A percentile compares a stretch with the other conserved stretches of the same genome.
phyloP scores from a whole-genome alignment of 2,329 filamentous ascomycete genomes.

The Sporothrix euskadiensis region DNA sequence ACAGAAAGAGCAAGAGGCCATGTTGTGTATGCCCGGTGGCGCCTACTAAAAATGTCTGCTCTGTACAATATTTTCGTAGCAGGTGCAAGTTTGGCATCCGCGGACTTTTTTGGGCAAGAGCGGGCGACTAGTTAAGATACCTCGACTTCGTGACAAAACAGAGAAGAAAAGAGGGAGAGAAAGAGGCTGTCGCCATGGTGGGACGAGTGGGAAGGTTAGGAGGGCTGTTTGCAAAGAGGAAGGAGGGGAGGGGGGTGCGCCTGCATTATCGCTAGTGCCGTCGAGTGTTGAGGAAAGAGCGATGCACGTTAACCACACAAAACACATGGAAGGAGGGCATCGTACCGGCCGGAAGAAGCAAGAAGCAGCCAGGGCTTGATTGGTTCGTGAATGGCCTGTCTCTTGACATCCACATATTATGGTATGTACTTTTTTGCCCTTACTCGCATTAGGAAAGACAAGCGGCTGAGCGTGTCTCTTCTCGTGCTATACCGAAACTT shows the following conservation, averaged over 20 bases:
- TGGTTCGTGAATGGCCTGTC: neutral
- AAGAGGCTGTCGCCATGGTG: conserved; percentile 18
- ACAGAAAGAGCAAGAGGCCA: neutral
- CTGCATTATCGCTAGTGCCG: conserved; percentile 16
- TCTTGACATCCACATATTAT: neutral
- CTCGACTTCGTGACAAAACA: neutral
- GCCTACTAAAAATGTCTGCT: neutral
- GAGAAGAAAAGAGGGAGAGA: neutral
- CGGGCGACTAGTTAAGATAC: neutral
- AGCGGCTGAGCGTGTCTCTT: conserved; percentile 12
- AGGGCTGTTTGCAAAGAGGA: neutral
- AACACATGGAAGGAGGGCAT: neutral
- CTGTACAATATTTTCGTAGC: neutral
- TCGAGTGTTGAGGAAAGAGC: conserved; percentile 14
- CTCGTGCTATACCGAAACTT: conserved; percentile 30
- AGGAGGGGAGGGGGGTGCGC: conserved; percentile 4
- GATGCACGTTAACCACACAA: conserved; percentile 2
- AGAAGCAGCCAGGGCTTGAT: neutral
- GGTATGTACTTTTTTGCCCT: neutral
- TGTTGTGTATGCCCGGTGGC: neutral
- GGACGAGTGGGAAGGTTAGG: neutral
- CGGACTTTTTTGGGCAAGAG: neutral
- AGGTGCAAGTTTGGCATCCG: neutral
- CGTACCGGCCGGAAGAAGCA: conserved; percentile 14
- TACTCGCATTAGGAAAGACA: conserved; percentile 16